phyloP scores from a whole-genome alignment of 805 yeast genomes.

The Candida anglica region DNA sequence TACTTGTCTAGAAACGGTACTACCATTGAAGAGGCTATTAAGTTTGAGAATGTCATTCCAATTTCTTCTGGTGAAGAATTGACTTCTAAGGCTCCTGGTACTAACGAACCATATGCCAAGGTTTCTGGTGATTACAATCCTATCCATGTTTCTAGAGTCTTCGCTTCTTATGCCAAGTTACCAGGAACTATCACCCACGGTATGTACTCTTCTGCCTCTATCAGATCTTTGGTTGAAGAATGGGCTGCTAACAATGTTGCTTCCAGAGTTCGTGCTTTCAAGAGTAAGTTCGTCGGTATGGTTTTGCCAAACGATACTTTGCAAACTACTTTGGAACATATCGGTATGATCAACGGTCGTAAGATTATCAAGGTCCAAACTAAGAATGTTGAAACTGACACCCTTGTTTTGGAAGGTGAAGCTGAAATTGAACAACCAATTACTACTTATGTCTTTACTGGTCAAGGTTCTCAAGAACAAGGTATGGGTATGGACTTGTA shows the following conservation, averaged over 20 bases:
- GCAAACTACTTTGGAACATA: slow-evolving; percentile 84
- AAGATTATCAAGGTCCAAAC: slow-evolving; percentile 93
- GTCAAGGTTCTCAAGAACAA: slow-evolving; percentile 99
- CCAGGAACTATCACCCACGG: slow-evolving; percentile 99
- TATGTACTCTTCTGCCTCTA: slow-evolving; percentile 96
- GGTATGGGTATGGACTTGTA: slow-evolving; percentile 99
- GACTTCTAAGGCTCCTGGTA: slow-evolving; percentile 81
- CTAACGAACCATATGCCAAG: slow-evolving; percentile 94
- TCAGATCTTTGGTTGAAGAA: slow-evolving; percentile 91
- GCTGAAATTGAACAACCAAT: slow-evolving; percentile 99
- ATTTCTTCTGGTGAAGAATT: slow-evolving; percentile 62
- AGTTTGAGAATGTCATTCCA: slow-evolving; percentile 88
- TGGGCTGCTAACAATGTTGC: slow-evolving; percentile 99
- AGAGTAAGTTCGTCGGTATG: slow-evolving; percentile 91
- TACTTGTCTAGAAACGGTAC: slow-evolving; percentile 88
- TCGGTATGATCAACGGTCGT: slow-evolving; percentile 99
- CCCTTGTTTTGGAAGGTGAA: slow-evolving; percentile 81
- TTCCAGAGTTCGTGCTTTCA: slow-evolving; percentile 91
- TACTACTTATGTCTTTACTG: slow-evolving; percentile 95
- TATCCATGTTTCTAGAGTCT: slow-evolving; percentile 93
- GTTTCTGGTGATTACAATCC: slow-evolving; percentile 99
- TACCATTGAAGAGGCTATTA: slow-evolving; percentile 89
- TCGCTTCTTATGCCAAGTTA: slow-evolving; percentile 86
- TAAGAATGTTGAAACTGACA: slow-evolving; percentile 73
- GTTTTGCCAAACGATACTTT: slow-evolving; percentile 92